Evolutionary conservation across 495 filamentous ascomycete species (phyloP), one percentile per base, ranked within the genome.

Genomic region (Melanomma pulvis-pyrius): DNA sequence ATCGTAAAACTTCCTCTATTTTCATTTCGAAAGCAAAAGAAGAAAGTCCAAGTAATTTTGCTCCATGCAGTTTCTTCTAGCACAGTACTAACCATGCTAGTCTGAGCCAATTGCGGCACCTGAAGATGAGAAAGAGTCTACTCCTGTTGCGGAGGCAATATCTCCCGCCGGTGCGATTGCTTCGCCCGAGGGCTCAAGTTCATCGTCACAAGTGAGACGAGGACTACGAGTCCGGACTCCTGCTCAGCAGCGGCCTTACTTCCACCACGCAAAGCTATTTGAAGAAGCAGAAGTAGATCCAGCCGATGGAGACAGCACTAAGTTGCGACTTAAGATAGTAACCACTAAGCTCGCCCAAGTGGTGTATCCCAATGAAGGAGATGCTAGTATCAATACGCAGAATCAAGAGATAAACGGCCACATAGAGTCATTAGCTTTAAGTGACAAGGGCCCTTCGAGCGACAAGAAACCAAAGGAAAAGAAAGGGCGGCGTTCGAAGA

Each of bases 171-270:
- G 12, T 50, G 11, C 48, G 21, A 17, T 28, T 13, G 48, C 25
- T 50, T 9, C 55, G 32, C 36, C 44, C 8, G 29, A 51, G 19
- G 44, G 39, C n/a, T 24, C 58, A 21, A 51, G 4, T 24, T 57
- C 61, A 51, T 47, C 60, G 32, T 50, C 59, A 25, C 12, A 46
- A 28, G 13, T 28, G 17, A 59, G 61, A 26, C 67, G 67, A 11
- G 47, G 52, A 2, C 61, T 69, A 7, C 60, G 67, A 8, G 29
- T 49, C 24, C 30, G 67, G 24, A 69, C 67, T 8, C 52, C 67
- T 11, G 61, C 67, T 11, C 67, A 69, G 34, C 67, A 69, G 50
- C 60, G 61, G 17, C 67, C 67, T 24, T 69, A 69, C 29, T 51
- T 55, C 17, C 60, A 69, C 13, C 25, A 59, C 32, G 65, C 59